A percentile compares a stretch with the other conserved stretches of the same genome.
Evolutionary conservation across 805 yeast genomes (phyloP).

Genomic region (Hagleromyces aurorensis): DNA sequence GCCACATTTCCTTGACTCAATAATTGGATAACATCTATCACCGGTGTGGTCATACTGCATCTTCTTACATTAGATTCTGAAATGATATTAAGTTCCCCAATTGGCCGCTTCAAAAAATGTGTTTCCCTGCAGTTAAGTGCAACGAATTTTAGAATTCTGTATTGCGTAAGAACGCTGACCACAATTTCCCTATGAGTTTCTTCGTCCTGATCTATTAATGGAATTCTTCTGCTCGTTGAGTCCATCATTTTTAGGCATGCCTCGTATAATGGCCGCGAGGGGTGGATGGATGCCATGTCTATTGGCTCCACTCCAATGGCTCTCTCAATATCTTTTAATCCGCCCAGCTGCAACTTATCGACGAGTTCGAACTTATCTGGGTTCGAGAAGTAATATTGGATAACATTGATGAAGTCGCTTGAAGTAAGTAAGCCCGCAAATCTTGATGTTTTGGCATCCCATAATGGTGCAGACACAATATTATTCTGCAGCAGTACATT

Average conservation of each 20-base stretch:
- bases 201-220: constrained; percentile 89
- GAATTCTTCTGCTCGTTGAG: constrained; percentile 85
- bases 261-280: constrained; percentile 79
- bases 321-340: constrained; percentile 76
- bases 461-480: constrained; percentile 92
- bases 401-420: constrained; percentile 88
- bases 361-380: constrained; percentile 86
- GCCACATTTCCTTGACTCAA: constrained; percentile 76
- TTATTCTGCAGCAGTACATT: constrained; percentile 86
- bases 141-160: constrained; percentile 89
- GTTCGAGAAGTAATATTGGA: constrained; percentile 83
- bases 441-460: constrained; percentile 84
- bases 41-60: constrained; percentile 86
- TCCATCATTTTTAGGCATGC: constrained; percentile 90
- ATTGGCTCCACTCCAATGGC: constrained; percentile 80
- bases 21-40: constrained; percentile 81
- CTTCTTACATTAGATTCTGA: constrained; percentile 53
- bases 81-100: constrained; percentile 61
- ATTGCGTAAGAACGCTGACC: constrained; percentile 91
- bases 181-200: constrained; percentile 89
- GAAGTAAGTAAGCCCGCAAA: constrained; percentile 94
- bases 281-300: constrained; percentile 84
- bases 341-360: constrained; percentile 77
- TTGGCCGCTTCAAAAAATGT: constrained; percentile 67
- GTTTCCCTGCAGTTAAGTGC: constrained; percentile 95